Conservation (phyloP, 2,329 filamentous ascomycete genomes). For the Blumeriella jaapii region DNA sequence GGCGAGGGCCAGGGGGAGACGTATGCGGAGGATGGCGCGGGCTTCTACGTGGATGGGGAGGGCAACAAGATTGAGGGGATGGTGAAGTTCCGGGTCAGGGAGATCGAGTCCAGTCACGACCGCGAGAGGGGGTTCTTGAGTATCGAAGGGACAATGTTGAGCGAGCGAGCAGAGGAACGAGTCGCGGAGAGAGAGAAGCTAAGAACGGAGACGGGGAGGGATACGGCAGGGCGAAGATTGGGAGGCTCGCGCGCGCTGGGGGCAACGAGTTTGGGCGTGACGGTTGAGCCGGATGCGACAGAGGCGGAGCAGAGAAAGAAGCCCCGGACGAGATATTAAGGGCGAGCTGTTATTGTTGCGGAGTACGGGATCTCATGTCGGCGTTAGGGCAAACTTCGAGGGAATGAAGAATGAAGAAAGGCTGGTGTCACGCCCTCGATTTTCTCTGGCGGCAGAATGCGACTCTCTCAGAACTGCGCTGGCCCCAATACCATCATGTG, state of each 20-base stretch:
- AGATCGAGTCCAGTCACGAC: slow-evolving; percentile 71
- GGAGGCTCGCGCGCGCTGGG: slow-evolving; percentile 24
- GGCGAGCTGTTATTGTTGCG: too few relatives aligned
- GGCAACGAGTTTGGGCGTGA: slow-evolving; percentile 24
- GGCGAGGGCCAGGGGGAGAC: slow-evolving; percentile 28
- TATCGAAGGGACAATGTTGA: slow-evolving; percentile 79
- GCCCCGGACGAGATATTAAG: slow-evolving; percentile 14
- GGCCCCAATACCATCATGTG: too few relatives aligned
- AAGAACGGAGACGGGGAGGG: slow-evolving; percentile 26
- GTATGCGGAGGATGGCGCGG: slow-evolving; percentile 46
- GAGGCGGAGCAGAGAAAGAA: slow-evolving; percentile 13
- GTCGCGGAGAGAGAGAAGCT: slow-evolving; percentile 44
- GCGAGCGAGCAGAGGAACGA: slow-evolving; percentile 51
- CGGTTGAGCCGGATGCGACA: slow-evolving; percentile 19
- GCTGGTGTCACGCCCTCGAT: too few relatives aligned
- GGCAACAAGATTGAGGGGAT: slow-evolving; percentile 60
- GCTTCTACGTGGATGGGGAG: slow-evolving; percentile 63
- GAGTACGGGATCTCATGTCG: not conserved
- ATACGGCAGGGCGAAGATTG: slow-evolving; percentile 31
- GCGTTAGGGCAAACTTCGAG: not conserved
- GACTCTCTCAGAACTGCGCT: too few relatives aligned
- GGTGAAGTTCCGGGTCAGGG: slow-evolving; percentile 67
- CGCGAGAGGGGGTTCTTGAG: slow-evolving; percentile 70
- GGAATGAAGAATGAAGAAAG: too few relatives aligned
- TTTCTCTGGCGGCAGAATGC: too few relatives aligned